These are phyloP conservation scores for Botryobasidium botryosum DNA, from an alignment of 768 basidiomycete genomes.

Conservation along the genomic window DNA sequence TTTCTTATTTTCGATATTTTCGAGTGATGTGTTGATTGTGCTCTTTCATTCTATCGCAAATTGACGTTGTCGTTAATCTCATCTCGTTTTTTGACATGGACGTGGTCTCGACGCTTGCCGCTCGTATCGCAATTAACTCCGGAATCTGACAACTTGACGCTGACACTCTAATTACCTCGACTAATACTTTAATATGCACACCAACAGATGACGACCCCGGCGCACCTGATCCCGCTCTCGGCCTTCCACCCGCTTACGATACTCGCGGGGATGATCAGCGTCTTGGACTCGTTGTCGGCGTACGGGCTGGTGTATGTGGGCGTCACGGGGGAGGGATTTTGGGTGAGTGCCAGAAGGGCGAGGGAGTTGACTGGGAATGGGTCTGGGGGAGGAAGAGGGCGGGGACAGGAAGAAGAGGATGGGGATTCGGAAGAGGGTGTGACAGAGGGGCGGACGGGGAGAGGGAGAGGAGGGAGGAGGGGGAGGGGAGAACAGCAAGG, in stretches of 20 bases:
- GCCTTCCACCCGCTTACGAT: slow-evolving; percentile 16
- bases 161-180: too few relatives aligned
- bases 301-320: slow-evolving; percentile 61
- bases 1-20: background rate
- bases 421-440: slow-evolving; percentile 11
- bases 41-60: too few relatives aligned
- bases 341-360: slow-evolving; percentile 37
- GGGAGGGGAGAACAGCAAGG: slow-evolving; percentile 15
- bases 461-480: slow-evolving; percentile 1
- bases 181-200: background rate
- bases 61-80: too few relatives aligned
- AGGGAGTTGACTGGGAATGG: too few relatives aligned
- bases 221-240: slow-evolving; percentile 10
- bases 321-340: slow-evolving; percentile 56
- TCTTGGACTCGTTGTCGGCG: slow-evolving; percentile 35
- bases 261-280: slow-evolving; percentile 21
- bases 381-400: too few relatives aligned
- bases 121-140: too few relatives aligned
- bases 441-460: slow-evolving; percentile 4
- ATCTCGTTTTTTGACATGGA: too few relatives aligned
- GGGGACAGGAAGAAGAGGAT: slow-evolving; percentile 36
- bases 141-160: too few relatives aligned
- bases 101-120: too few relatives aligned
- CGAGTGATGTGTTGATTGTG: too few relatives aligned
- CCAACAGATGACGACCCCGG: slow-evolving; percentile 12